Conservation (phyloP, 2,329 filamentous ascomycete species). For the Fusarium pseudonygamai region DNA sequence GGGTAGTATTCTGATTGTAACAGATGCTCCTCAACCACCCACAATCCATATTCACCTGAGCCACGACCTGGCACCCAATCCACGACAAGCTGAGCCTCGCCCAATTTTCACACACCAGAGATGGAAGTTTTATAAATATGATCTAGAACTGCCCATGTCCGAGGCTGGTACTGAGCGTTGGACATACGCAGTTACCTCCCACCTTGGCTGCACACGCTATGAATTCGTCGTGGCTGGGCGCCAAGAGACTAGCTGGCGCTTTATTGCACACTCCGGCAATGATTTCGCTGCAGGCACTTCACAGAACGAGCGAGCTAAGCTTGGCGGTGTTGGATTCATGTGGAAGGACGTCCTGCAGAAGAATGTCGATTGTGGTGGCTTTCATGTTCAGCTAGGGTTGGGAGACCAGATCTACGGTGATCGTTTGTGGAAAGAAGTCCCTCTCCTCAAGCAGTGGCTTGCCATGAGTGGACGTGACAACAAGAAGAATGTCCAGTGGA, state of each 20-base stretch:
- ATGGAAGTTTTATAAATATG: slow-evolving; percentile 97
- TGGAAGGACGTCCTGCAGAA: slow-evolving; percentile 99
- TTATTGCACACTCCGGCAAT: slow-evolving; percentile 95
- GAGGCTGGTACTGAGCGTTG: slow-evolving; percentile 82
- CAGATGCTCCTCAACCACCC: slow-evolving; percentile 89
- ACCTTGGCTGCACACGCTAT: slow-evolving; percentile 96
- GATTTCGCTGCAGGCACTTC: slow-evolving; percentile 92
- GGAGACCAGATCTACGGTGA: slow-evolving; percentile 97
- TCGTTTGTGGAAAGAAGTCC: slow-evolving; percentile 94
- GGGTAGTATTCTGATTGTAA: slow-evolving; percentile 92
- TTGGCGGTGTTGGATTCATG: slow-evolving; percentile 94
- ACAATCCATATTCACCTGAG: slow-evolving; percentile 96
- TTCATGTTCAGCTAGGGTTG: slow-evolving; percentile 90
- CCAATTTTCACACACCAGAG: slow-evolving; percentile 89
- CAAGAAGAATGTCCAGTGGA: slow-evolving; percentile 90
- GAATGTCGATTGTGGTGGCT: slow-evolving; percentile 94
- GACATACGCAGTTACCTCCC: slow-evolving; percentile 98
- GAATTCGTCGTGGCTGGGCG: slow-evolving; percentile 95
- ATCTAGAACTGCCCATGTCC: slow-evolving; percentile 89
- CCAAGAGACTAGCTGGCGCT: slow-evolving; percentile 91
- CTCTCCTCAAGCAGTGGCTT: slow-evolving; percentile 93
- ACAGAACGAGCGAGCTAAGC: slow-evolving; percentile 82
- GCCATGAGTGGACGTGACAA: slow-evolving; percentile 92
- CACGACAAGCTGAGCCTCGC: slow-evolving; percentile 82
- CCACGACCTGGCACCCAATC: slow-evolving; percentile 90